Evolutionary conservation across 352 stramenopile genomes (phyloP), one percentile per base, ranked within the genome.

Genomic region (Phytophthora idaei): DNA sequence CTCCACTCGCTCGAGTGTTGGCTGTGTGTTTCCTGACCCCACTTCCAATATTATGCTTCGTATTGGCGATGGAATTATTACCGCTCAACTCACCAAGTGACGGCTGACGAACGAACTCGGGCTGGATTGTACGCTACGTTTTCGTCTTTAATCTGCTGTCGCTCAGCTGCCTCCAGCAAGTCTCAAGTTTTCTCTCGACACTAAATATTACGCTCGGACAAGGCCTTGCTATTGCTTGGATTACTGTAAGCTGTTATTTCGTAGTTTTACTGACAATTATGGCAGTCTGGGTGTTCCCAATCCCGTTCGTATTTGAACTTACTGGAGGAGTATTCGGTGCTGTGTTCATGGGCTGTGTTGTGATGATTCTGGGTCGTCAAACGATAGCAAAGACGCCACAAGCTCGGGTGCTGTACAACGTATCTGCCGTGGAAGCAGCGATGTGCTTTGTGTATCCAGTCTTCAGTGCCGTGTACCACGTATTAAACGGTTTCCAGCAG

Each of bases 221-320:
- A 29, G 51, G 34, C 14, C 25, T 72, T 36, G 53, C 51, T 7
- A 68, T 68, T 34, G 42, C 60, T 29, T 64, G 62, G 45, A 55
- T 65, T 28, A 54, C 37, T 25, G 47, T 69, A 9, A 60, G 55
- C 41, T 61, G 51, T 14, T 72, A 75, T 27, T 59, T 76, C 36
- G 61, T 67, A 5, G 60, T 73, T 15, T 25, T 76, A 12, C 12
- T 73, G 27, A 14, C 32, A 0, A 62, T 73, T 32, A 70, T 69
- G 17, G 57, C 37, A 12, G 31, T 51, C 3, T 76, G 69, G 69
- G 54, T 55, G 11, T 73, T 73, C 21, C 64, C 69, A 3, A 60
- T 73, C 11, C 64, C 69, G 12, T 76, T 76, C 11, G 65, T 73
- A 3, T 76, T 76, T 15, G 49, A 59, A 11, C 58, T 76, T 21